Evolutionary conservation across 2,329 filamentous ascomycete genomes (phyloP).

Genomic region (Ophiostoma pallidulum): DNA sequence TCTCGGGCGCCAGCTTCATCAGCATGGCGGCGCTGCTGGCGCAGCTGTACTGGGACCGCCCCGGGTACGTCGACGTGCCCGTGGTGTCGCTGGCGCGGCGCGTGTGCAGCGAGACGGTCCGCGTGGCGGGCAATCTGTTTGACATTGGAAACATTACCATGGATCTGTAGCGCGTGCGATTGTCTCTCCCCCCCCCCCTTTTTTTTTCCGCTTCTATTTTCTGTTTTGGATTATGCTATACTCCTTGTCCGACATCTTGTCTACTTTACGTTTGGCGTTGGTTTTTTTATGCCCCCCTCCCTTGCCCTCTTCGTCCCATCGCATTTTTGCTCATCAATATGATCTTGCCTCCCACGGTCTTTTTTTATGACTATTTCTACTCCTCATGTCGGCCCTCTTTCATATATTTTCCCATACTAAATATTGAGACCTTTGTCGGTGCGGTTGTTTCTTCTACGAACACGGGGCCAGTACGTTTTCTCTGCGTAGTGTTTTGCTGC

Average conservation of each 20-base stretch:
- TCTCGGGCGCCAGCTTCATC: slow-evolving; percentile 66
- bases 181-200: background rate
- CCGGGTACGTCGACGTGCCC: slow-evolving; percentile 52
- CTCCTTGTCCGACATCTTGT: too few relatives aligned
- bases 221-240: background rate
- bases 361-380: background rate
- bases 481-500: too few relatives aligned
- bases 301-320: too few relatives aligned
- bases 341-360: background rate
- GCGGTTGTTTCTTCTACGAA: too few relatives aligned
- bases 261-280: background rate
- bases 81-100: slow-evolving; percentile 35
- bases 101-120: slow-evolving; percentile 10
- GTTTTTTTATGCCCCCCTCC: background rate
- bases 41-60: slow-evolving; percentile 54
- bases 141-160: slow-evolving; percentile 18
- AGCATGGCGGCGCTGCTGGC: slow-evolving; percentile 61
- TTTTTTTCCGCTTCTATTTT: background rate
- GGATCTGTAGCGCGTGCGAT: slow-evolving; percentile 7
- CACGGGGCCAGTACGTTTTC: too few relatives aligned
- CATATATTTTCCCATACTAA: background rate
- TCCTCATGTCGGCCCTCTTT: background rate
- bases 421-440: background rate
- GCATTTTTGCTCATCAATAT: background rate
- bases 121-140: slow-evolving; percentile 15